Conservation (phyloP, 306 rosid species). For the Hippophae gyantsensis region DNA sequence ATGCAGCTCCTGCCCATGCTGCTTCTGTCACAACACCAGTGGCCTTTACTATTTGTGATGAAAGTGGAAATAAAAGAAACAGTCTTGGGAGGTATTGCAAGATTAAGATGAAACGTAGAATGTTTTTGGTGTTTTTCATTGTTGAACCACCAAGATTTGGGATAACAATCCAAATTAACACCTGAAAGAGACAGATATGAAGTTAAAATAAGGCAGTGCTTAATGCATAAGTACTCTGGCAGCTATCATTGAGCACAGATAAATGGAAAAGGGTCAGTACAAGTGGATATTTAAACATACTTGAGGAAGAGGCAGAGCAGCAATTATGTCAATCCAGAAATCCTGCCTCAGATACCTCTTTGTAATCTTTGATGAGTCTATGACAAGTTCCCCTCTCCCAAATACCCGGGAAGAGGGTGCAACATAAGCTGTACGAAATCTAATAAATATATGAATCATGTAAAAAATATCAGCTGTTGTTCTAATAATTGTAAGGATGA, state of each 20-base stretch:
- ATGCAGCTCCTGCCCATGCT: conserved; percentile 99
- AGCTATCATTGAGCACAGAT: neutral
- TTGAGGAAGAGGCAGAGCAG: conserved; percentile 56
- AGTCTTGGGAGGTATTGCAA: conserved; percentile 80
- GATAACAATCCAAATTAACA: conserved; percentile 74
- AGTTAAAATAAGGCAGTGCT: neutral
- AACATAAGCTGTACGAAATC: conserved; percentile 40
- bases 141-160: conserved; percentile 79
- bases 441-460: conserved; percentile 32
- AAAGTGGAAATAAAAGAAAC: conserved; percentile 70
- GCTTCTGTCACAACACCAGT: conserved; percentile 83
- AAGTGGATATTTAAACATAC: conserved; percentile 14
- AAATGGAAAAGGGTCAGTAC: neutral
- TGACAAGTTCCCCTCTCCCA: conserved; percentile 58
- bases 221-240: neutral
- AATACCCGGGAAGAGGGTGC: conserved; percentile 55
- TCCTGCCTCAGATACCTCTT: conserved; percentile 24
- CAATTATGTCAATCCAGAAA: conserved; percentile 38
- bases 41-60: conserved; percentile 76
- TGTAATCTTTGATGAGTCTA: conserved; percentile 40
- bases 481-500: conserved; percentile 34
- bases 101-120: conserved; percentile 64
- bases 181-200: conserved; percentile 38
- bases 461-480: conserved; percentile 37
- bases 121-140: conserved; percentile 70